These are phyloP conservation scores for Aspergillus olivimuriae DNA, from an alignment of 495 filamentous ascomycete species.

Conservation along the genomic window DNA sequence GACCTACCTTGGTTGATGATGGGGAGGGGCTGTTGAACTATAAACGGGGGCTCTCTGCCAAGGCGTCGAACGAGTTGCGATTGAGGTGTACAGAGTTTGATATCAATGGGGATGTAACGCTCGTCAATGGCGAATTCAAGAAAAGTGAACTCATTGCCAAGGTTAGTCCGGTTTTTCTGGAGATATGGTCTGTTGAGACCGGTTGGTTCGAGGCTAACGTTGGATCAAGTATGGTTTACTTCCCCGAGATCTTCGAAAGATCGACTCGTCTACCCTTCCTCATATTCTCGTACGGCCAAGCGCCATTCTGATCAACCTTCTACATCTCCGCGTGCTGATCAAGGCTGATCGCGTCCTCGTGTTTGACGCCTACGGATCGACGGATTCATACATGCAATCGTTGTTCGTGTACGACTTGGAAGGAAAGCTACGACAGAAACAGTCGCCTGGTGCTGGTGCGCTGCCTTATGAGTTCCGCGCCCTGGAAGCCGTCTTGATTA, in stretches of 20 bases:
- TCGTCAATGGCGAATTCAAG: constrained; percentile 93
- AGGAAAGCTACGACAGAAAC: constrained; percentile 55
- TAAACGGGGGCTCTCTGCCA: constrained; percentile 58
- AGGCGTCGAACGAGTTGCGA: constrained; percentile 71
- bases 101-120: constrained; percentile 85
- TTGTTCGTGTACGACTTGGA: constrained; percentile 91
- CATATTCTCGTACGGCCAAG: constrained; percentile 92
- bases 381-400: constrained; percentile 89
- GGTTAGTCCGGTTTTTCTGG: constrained; percentile 44
- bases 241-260: constrained; percentile 93
- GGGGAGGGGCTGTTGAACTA: constrained; percentile 39
- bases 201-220: background rate
- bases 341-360: constrained; percentile 90
- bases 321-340: constrained; percentile 90
- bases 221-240: constrained; percentile 77
- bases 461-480: constrained; percentile 61
- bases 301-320: constrained; percentile 88
- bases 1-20: constrained; percentile 30
- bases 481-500: constrained; percentile 49
- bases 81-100: constrained; percentile 94
- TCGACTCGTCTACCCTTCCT: constrained; percentile 95
- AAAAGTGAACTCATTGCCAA: constrained; percentile 95
- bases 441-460: constrained; percentile 39
- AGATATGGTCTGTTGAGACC: background rate
- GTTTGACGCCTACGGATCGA: constrained; percentile 93